Evolutionary conservation across 345 rosid genomes (phyloP).

Genomic region (Citrus unshiu): DNA sequence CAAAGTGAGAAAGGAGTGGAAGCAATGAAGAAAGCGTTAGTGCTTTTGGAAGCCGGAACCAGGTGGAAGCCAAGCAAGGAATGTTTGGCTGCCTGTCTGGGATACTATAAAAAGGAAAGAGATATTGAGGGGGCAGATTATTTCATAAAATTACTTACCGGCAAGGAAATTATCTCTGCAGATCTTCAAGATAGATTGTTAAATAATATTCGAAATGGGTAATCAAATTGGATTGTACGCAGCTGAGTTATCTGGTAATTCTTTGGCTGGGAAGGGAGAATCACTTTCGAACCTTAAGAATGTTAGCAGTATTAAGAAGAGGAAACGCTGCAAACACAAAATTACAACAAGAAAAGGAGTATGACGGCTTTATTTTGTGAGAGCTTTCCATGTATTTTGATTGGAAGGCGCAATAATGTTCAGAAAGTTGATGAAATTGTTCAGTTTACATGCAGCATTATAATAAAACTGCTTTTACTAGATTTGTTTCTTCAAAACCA

Average conservation of each 20-base stretch:
- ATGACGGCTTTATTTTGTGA: neutral
- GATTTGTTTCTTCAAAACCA: no score
- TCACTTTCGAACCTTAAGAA: neutral
- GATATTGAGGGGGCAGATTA: slow-evolving; percentile 17
- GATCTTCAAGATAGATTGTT: slow-evolving; percentile 19
- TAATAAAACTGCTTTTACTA: no score
- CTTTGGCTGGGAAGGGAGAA: neutral
- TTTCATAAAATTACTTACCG: slow-evolving; percentile 19
- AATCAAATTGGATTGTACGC: neutral
- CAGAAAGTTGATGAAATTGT: neutral
- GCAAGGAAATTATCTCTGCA: slow-evolving; percentile 14
- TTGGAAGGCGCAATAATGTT: neutral
- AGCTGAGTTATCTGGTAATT: neutral
- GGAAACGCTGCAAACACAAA: no score
- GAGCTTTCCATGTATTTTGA: neutral
- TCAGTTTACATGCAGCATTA: no score
- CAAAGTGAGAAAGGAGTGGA: slow-evolving; percentile 21
- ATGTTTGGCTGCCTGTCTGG: slow-evolving; percentile 22
- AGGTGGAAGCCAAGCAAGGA: slow-evolving; percentile 16
- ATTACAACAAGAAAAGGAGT: no score
- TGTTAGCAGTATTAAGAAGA: neutral
- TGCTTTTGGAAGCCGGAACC: neutral
- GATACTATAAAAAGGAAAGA: slow-evolving; percentile 21
- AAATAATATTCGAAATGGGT: slow-evolving; percentile 5
- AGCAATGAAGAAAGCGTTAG: slow-evolving; percentile 28